Base-by-base conservation (phyloP, 148 eudicot genomes). In the Rhododendron simsii region DNA sequence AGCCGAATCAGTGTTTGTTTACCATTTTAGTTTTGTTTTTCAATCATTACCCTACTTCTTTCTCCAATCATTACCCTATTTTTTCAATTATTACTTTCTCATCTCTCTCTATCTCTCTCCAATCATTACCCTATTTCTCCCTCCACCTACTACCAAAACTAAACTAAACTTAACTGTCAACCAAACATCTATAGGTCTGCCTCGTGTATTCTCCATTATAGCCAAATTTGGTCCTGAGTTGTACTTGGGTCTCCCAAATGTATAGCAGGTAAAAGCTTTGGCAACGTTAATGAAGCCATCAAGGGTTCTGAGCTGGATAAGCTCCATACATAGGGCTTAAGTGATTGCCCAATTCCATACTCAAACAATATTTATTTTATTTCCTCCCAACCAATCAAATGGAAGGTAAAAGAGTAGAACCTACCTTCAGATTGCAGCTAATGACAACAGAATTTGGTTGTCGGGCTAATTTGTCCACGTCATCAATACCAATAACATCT, bases 401-500 rank as follows among this genome's bases (percentile, higher is more conserved):
- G 86, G 77, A 75, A 76, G 69, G 59, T 0, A 55, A 69, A 59
- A 84, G 21, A 78, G 53, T 10, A 85, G 85, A 88, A 78, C 71
- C 23, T 91, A 89, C 99, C 98, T 86, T 89, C 87, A 98, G 73
- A 90, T 98, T 98, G 91, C 98, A 96, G 87, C 99, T 98, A 86
- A 98, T 98, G 89, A 98, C 99, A 86, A 98, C 90, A 4, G 98
- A 95, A 89, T 95, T 98, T 39, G 98, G 97, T 86, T 93, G 98
- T 51, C 98, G 91, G 35, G 99, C 93, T 91, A 98, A 92, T 81
- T 92, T 91, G 93, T 98, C 99, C 89, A 98, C 98, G 89, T 98
- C 99, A 91, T 98, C 99, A 76, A 95, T 98, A 91, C 99, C 99
- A 87, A 95, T 87, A 88, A 98, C 99, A 93, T 98, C 99, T 83